Percentiles rank a stretch among this genome's conserved stretches.
These are phyloP conservation scores for Naganishia vaughanmartiniae DNA, from an alignment of 768 basidiomycete genomes.

Conservation along the genomic window DNA sequence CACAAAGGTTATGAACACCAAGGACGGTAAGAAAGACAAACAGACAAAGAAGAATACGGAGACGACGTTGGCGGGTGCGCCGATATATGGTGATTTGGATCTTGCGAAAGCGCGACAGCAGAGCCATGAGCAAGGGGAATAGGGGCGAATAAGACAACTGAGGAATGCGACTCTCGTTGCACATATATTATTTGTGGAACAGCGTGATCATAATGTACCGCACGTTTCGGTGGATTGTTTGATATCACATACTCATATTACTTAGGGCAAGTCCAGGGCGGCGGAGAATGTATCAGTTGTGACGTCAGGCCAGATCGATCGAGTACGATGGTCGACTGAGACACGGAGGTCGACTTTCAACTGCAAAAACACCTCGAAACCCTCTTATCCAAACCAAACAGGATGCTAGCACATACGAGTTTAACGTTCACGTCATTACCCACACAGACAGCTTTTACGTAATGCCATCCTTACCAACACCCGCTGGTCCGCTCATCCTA, in stretches of 20 bases:
- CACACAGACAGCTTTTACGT: not conserved
- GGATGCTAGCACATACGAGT: too few relatives aligned
- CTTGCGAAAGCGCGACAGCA: constrained; percentile 18
- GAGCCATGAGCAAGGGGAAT: constrained; percentile 10
- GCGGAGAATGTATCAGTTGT: too few relatives aligned
- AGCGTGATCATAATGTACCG: too few relatives aligned
- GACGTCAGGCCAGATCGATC: not conserved
- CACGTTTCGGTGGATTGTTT: not conserved
- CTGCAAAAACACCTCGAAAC: too few relatives aligned
- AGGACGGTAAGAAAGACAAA: constrained; percentile 20
- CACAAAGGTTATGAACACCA: not conserved
- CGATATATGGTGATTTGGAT: constrained; percentile 19
- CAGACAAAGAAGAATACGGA: constrained; percentile 21
- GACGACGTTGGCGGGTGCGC: constrained; percentile 16
- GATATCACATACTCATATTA: not conserved
- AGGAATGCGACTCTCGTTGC: not conserved
- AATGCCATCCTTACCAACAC: constrained; percentile 11
- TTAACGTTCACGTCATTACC: not conserved
- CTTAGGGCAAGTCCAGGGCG: too few relatives aligned
- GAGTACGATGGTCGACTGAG: constrained; percentile 3
- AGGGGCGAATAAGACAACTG: not conserved
- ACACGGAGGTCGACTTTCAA: not conserved
- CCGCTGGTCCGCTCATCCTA: constrained; percentile 36
- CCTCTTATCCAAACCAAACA: too few relatives aligned
- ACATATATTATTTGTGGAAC: too few relatives aligned